Conservation (phyloP, 73 alveolate genomes). For the Vitrella brassicaformis region DNA sequence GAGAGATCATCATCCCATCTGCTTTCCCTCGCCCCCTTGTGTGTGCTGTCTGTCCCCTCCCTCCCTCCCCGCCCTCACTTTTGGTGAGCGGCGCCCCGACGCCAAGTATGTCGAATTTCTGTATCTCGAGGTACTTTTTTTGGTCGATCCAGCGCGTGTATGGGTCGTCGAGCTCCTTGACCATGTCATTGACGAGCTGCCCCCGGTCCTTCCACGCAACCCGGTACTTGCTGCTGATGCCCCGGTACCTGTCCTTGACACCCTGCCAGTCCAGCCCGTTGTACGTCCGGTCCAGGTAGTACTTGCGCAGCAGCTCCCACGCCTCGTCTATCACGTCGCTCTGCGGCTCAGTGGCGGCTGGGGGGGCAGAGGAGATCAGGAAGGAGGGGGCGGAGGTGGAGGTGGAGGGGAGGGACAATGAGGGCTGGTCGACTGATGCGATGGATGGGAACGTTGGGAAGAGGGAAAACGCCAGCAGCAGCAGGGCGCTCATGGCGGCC, state of each 20-base stretch:
- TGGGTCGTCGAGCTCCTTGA: background rate
- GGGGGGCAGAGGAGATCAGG: too few relatives aligned
- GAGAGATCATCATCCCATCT: too few relatives aligned
- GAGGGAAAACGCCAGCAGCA: too few relatives aligned
- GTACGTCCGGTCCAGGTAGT: background rate
- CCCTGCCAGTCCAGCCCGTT: background rate
- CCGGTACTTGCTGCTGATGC: background rate
- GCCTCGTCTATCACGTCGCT: background rate
- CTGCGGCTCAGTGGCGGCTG: too few relatives aligned
- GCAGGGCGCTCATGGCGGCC: too few relatives aligned
- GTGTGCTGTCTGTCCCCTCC: background rate
- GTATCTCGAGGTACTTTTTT: background rate
- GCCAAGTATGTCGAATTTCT: background rate
- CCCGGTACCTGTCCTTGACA: background rate
- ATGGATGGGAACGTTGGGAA: too few relatives aligned
- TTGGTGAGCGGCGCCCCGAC: background rate
- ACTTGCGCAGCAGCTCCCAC: background rate
- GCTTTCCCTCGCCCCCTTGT: background rate
- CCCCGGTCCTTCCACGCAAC: background rate
- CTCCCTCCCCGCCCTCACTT: background rate
- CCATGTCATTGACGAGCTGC: background rate
- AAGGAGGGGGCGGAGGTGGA: too few relatives aligned
- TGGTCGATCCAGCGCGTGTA: background rate
- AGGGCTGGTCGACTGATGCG: too few relatives aligned
- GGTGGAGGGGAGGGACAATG: too few relatives aligned